Evolutionary conservation across 768 basidiomycete genomes (phyloP), one percentile per base, ranked within the genome.

Genomic region (Suillus cothurnatus): DNA sequence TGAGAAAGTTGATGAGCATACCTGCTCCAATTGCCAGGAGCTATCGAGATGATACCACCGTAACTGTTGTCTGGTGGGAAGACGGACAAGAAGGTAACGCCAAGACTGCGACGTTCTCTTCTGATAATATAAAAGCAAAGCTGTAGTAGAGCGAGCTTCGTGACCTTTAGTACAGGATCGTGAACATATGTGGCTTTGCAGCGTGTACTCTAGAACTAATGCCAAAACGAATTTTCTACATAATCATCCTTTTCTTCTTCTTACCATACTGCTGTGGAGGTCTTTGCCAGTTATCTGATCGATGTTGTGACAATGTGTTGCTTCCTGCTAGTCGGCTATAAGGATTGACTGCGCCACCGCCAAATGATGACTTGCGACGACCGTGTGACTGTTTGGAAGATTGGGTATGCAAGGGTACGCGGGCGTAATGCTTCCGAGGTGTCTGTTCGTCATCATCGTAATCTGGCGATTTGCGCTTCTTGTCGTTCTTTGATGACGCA

Each of bases 21-120:
- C 92, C 94, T n/a, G 81, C 91, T 6, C 92, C 93, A 19, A 77
- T 86, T 68, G 88, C 93, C 32, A 82, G 94, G 70, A 81, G 90
- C 62, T 91, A 87, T 73, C 83, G 94, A 52, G 94, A 96, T 71
- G 94, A 96, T 74, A 84, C 90, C 38, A 94, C 92, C 1, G 93
- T 93, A 26, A 92, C 91, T 17, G 92, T 93, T 39, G 84, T 93
- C 31, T 93, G 89, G 86, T 95, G 90, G 93, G 90, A 91, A 72
- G 89, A 86, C 55, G 87, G 85, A 21, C 80, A 81, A n/a, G 84
- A 86, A 70, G 71, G 73, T 11, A 70, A 73, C 39, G 78, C 80
- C 2, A 72, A 81, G 63, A 68, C 79, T 14, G 67, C 71, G 49
- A 73, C 77, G 59, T 69, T 77, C 57, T 78, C 74, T 31, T 31